Evolutionary conservation across 148 eudicot species (phyloP).

Genomic region (Chenopodium album): DNA sequence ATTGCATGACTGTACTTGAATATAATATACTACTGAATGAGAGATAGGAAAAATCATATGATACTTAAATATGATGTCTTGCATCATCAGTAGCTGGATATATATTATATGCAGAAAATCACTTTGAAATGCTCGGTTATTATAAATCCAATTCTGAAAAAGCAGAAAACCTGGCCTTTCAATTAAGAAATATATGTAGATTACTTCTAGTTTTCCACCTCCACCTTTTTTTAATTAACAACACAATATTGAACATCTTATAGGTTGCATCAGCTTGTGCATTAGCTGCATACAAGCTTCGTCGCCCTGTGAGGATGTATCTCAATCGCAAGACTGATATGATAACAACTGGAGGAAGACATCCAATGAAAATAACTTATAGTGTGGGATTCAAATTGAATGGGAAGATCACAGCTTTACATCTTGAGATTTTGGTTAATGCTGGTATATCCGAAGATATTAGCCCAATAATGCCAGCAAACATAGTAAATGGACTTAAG

Average conservation of each 20-base stretch:
- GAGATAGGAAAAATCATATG: neutral
- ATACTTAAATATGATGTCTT: neutral
- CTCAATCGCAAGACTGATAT: conserved; percentile 84
- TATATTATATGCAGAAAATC: neutral
- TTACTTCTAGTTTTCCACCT: neutral
- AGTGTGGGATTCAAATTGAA: conserved; percentile 80
- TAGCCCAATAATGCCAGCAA: conserved; percentile 58
- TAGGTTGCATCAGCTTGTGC: conserved; percentile 87
- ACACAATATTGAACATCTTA: conserved; percentile 3
- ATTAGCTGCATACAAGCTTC: conserved; percentile 77
- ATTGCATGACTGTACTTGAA: too few relatives aligned
- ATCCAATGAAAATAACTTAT: conserved; percentile 87
- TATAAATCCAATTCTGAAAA: neutral
- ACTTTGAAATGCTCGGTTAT: neutral
- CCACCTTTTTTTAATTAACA: neutral
- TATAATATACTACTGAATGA: neutral
- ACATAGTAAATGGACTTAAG: conserved; percentile 46
- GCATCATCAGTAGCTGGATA: neutral
- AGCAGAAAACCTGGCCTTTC: neutral
- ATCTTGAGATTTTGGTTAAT: conserved; percentile 56
- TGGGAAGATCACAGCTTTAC: conserved; percentile 85
- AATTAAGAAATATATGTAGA: neutral
- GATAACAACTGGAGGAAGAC: conserved; percentile 94
- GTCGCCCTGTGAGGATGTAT: conserved; percentile 73
- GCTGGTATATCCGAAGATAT: conserved; percentile 57